phyloP scores from a whole-genome alignment of 2,329 filamentous ascomycete genomes.

The Colletotrichum eleusines region DNA sequence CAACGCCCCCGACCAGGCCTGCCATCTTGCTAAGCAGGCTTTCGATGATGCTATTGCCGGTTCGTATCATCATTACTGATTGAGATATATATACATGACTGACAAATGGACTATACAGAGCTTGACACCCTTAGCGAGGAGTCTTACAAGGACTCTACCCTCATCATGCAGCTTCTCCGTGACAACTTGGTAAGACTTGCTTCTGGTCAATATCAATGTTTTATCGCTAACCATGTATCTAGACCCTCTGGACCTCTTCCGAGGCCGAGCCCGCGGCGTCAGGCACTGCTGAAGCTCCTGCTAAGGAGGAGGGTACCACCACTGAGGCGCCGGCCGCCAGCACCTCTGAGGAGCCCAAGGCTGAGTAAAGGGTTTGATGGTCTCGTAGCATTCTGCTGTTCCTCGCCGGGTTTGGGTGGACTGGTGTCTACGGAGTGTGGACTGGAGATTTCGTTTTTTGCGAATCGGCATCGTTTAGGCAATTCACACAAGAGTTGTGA shows the following conservation, averaged over 20 bases:
- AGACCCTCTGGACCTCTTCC: slow-evolving; percentile 99
- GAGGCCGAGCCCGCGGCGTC: slow-evolving; percentile 86
- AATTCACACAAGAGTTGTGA: slow-evolving; percentile 56
- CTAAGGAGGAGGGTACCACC: slow-evolving; percentile 39
- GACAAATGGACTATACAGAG: slow-evolving; percentile 65
- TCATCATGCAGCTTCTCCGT: slow-evolving; percentile 98
- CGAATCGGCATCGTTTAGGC: slow-evolving; percentile 62
- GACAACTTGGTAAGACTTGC: slow-evolving; percentile 84
- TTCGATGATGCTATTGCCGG: slow-evolving; percentile 96
- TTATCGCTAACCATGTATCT: slow-evolving; percentile 48
- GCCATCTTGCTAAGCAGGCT: slow-evolving; percentile 95
- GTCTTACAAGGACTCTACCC: slow-evolving; percentile 98
- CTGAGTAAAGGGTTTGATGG: slow-evolving; percentile 61
- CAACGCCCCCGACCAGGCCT: slow-evolving; percentile 97
- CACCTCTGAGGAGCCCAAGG: slow-evolving; percentile 76
- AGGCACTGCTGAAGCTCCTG: slow-evolving; percentile 66
- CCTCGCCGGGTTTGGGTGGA: slow-evolving; percentile 61
- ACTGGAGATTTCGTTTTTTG: slow-evolving; percentile 68
- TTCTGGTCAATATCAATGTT: not conserved
- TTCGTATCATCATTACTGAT: slow-evolving; percentile 47
- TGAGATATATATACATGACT: slow-evolving; percentile 34
- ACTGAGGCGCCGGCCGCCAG: slow-evolving; percentile 52
- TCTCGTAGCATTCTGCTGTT: slow-evolving; percentile 48
- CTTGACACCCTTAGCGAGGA: slow-evolving; percentile 97
- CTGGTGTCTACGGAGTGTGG: slow-evolving; percentile 74